Evolutionary conservation across 305 asterid genomes (phyloP).

Genomic region (Withania somnifera): DNA sequence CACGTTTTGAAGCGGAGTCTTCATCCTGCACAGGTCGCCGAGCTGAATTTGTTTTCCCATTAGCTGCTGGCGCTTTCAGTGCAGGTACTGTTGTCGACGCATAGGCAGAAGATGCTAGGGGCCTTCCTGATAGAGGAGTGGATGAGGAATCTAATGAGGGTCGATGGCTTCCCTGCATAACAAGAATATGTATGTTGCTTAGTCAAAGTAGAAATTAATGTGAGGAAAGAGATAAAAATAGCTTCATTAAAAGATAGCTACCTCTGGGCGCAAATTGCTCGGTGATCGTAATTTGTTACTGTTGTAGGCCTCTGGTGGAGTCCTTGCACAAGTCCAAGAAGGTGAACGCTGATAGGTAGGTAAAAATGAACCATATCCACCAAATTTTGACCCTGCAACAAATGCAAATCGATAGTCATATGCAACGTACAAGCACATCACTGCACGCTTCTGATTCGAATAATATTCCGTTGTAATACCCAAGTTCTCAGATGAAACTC

Average conservation of each 20-base stretch:
- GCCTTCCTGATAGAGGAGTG: constrained; percentile 40
- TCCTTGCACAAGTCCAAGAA: constrained; percentile 46
- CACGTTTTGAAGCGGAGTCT: constrained; percentile 38
- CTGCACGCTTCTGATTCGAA: background rate
- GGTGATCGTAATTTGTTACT: constrained; percentile 37
- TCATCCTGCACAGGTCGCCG: constrained; percentile 28
- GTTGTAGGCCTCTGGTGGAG: constrained; percentile 41
- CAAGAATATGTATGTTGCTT: constrained; percentile 20
- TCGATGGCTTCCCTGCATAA: constrained; percentile 56
- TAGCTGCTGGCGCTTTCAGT: constrained; percentile 8
- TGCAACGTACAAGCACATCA: background rate
- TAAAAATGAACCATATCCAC: constrained; percentile 92
- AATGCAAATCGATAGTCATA: constrained; percentile 3
- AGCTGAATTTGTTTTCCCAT: constrained; percentile 28
- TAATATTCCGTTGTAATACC: constrained; percentile 23
- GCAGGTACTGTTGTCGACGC: background rate
- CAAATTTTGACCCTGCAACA: constrained; percentile 78
- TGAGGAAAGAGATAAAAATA: constrained; percentile 2
- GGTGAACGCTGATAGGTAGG: constrained; percentile 89
- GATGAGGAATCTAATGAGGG: constrained; percentile 41
- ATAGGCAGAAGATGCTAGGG: constrained; percentile 7
- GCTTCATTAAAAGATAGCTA: constrained; percentile 17
- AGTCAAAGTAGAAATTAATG: constrained; percentile 12
- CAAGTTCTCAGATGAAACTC: constrained; percentile 69
- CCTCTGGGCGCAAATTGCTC: constrained; percentile 50